A percentile compares a stretch with the other conserved stretches of the same genome.
Conservation (phyloP, 805 yeast species). For the Teunomyces pallodes region DNA sequence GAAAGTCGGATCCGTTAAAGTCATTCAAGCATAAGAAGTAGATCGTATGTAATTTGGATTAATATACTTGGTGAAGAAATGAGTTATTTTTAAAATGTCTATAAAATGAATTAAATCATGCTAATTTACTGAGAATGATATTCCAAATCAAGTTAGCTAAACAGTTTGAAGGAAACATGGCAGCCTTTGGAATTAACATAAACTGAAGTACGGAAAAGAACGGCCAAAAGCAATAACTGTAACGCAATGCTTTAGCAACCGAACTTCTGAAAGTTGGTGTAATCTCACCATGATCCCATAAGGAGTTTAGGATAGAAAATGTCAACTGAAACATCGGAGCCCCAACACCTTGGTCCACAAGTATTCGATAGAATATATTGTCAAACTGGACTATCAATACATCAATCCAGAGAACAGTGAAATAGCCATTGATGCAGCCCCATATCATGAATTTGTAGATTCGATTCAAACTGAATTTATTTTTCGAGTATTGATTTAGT, state of each 20-base stretch:
- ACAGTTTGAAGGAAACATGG: slow-evolving; percentile 60
- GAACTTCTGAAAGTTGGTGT: slow-evolving; percentile 30
- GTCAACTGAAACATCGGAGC: slow-evolving; percentile 52
- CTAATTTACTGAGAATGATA: slow-evolving; percentile 40
- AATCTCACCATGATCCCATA: slow-evolving; percentile 56
- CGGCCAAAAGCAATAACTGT: slow-evolving; percentile 61
- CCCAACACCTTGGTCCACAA: slow-evolving; percentile 55
- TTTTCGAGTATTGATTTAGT: slow-evolving; percentile 32
- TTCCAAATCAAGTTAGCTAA: slow-evolving; percentile 57
- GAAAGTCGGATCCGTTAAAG: slow-evolving; percentile 65
- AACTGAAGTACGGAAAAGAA: slow-evolving; percentile 51
- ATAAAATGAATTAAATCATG: slow-evolving; percentile 6
- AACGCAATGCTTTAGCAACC: slow-evolving; percentile 47
- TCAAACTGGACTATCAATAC: slow-evolving; percentile 38
- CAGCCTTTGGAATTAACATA: slow-evolving; percentile 43
- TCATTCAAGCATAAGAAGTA: slow-evolving; percentile 26
- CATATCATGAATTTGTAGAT: slow-evolving; percentile 51
- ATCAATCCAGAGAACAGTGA: slow-evolving; percentile 57
- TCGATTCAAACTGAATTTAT: slow-evolving; percentile 28
- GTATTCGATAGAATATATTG: slow-evolving; percentile 35
- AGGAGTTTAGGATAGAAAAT: slow-evolving; percentile 46
- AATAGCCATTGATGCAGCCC: slow-evolving; percentile 59
- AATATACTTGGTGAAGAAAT: not conserved
- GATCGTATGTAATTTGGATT: not conserved
- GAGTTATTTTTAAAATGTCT: not conserved